Percentiles rank a stretch among this genome's conserved stretches.
Evolutionary conservation across 83 land plant genomes (phyloP).

Genomic region (Larix sibirica): DNA sequence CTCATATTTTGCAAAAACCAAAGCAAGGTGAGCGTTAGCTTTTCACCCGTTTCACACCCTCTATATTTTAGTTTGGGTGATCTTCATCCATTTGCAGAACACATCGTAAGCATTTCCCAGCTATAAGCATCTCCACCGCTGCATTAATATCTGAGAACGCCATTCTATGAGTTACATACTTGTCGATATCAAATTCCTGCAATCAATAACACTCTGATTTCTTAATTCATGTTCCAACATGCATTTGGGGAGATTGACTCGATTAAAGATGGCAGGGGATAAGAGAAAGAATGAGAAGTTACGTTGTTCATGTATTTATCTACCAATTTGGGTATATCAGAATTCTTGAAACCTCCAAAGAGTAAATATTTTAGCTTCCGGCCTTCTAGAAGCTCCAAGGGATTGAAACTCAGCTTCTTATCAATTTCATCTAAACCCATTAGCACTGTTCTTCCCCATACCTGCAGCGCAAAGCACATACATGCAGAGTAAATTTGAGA

Average conservation of each 20-base stretch:
- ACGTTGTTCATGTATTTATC: conserved; percentile 71
- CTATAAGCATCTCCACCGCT: conserved; percentile 53
- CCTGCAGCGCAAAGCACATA: conserved; percentile 24
- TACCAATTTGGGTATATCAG: conserved; percentile 62
- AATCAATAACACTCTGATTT: not conserved
- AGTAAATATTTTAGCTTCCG: conserved; percentile 37
- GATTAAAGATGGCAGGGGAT: not conserved
- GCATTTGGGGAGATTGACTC: not conserved
- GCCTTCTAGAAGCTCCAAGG: conserved; percentile 66
- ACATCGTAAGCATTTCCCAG: conserved; percentile 67
- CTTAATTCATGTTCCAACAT: not conserved
- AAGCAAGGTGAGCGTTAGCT: too few relatives aligned
- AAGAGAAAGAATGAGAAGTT: not conserved
- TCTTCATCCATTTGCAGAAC: conserved; percentile 22
- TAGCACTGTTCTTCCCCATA: conserved; percentile 65
- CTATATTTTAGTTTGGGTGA: not conserved
- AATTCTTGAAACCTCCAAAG: conserved; percentile 76
- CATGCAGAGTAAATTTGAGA: too few relatives aligned
- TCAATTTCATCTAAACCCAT: conserved; percentile 53
- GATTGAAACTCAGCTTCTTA: conserved; percentile 53
- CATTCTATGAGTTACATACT: conserved; percentile 69
- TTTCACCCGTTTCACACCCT: too few relatives aligned
- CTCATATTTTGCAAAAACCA: too few relatives aligned
- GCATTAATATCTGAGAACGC: conserved; percentile 68
- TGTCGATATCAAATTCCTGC: conserved; percentile 51